Conservation (phyloP, 2,329 filamentous ascomycete species). For the Tolypocladium tropicale region DNA sequence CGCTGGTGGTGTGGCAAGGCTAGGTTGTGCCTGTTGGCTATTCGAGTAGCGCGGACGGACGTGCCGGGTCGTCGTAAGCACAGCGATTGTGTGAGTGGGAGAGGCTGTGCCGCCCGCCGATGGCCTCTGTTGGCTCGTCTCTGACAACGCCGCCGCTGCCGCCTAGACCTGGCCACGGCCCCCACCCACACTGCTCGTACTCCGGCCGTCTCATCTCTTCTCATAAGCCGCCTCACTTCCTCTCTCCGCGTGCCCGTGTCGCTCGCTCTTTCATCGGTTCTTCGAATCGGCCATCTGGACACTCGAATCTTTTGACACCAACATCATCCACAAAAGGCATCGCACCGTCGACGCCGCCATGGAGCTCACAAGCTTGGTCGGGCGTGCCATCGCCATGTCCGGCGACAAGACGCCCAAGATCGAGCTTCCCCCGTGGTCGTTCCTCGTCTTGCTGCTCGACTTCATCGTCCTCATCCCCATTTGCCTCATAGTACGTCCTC, state of each 20-base stretch:
- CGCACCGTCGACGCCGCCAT: constrained; percentile 1
- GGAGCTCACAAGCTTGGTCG: constrained; percentile 8
- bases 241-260: background rate
- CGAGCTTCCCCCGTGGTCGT: constrained; percentile 29
- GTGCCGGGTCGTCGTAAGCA: too few species aligned
- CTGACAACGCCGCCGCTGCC: too few species aligned
- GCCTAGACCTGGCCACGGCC: background rate
- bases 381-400: constrained; percentile 21
- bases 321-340: background rate
- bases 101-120: background rate
- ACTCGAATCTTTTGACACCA: background rate
- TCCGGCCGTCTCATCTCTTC: background rate
- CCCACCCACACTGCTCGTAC: background rate
- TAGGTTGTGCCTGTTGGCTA: too few species aligned
- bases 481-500: constrained; percentile 28
- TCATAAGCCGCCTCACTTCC: background rate
- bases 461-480: constrained; percentile 34
- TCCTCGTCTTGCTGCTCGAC: constrained; percentile 26
- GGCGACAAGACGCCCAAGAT: constrained; percentile 10
- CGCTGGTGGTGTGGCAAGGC: too few species aligned
- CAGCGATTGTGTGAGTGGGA: too few species aligned
- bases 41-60: too few species aligned
- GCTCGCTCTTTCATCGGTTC: background rate
- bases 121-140: too few species aligned
- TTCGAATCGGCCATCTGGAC: background rate